Base-by-base conservation (phyloP, 208 protist genomes). In the Trypanosoma brucei region DNA sequence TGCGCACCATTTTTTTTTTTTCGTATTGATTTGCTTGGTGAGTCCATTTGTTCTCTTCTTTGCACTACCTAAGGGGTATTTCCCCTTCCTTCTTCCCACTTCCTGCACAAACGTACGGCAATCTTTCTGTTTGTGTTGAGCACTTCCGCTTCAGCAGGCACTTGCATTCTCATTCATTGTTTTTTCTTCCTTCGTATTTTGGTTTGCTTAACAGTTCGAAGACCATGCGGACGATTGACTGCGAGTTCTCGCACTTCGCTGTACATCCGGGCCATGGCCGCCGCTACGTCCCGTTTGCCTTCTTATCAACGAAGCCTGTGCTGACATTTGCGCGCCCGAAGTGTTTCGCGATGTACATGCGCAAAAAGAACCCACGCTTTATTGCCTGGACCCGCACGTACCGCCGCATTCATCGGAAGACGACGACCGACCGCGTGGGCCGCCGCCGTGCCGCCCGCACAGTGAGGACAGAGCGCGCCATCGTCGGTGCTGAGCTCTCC, bases 301-400 rank as follows among this genome's bases (percentile, higher is more conserved):
- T 95, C 64, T 81, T 94, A 71, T 96, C 92, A 60, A 97, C 92
- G 75, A 95, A 94, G 88, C 92, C 92, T 55, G 92, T 97, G 69
- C 84, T 97, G 83, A 92, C 90, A 56, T 97, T 97, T 81, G 73
- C 81, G 55, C 78, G 80, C 69, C 84, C 86, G 52, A 95, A 95
- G 85, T 94, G 89, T 81, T 86, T 90, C 58, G 86, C 76, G 42
- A 72, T 95, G 78, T 97, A 94, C 88, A 88, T 92, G 83, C 86
- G 87, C 77, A 97, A 97, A 88, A 97, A 95, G 88, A 97, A 97
- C 86, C 90, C 92, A 58, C 87, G 90, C 67, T 94, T 93, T 78
- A 61, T 97, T 61, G 76, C 78, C 67, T 97, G 92, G 92, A 97
- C 92, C 72, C 84, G 87, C 78, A 91, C 90, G 68, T 97, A 95